Base-by-base conservation (phyloP, 164 flowering plant species). In the Vitis cinerea region DNA sequence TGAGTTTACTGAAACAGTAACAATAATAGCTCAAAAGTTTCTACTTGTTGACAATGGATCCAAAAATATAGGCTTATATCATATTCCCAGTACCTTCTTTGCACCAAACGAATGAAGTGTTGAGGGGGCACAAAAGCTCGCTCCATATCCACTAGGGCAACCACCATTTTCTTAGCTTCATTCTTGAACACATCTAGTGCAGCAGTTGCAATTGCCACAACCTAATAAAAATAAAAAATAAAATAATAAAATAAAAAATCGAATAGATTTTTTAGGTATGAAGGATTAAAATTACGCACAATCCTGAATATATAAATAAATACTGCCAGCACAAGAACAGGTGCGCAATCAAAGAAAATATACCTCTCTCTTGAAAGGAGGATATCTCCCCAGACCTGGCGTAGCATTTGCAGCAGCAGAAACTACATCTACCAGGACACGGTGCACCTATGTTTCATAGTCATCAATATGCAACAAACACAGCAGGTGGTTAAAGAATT, bases 91-190 rank as follows among this genome's bases (percentile, higher is more conserved):
- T 89, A 92, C 99, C 98, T 78, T 79, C 98, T 86, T 69, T 96
- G 99, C 61, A 96, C 97, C 68, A 93, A 78, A 63, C 99, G 99
- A 52, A 96, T 92, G 75, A 93, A 96, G 71, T 96, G 99, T 75
- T 96, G 98, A 30, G 99, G 98, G 65, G 99, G 99, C 69, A 96
- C 98, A 85, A 92, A 96, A 59, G 93, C 99, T 50, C 99, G 88
- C 79, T 96, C 99, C 99, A 96, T 96, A 79, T 96, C 99, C 65
- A 96, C 99, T 56, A 96, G 78, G 17, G 95, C 98, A 79, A 92
- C 91, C 53, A 96, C 99, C 99, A 96, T 96, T 72, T 89, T 94
- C 74, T 90, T 96, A 6, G 99, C 97, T 74, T 96, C 97, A 79
- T 72, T 88, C 74, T 85, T 92, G 72, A 93, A 96, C 7, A 66